Conservation (phyloP, 805 yeast genomes). For the Ogataea henricii region DNA sequence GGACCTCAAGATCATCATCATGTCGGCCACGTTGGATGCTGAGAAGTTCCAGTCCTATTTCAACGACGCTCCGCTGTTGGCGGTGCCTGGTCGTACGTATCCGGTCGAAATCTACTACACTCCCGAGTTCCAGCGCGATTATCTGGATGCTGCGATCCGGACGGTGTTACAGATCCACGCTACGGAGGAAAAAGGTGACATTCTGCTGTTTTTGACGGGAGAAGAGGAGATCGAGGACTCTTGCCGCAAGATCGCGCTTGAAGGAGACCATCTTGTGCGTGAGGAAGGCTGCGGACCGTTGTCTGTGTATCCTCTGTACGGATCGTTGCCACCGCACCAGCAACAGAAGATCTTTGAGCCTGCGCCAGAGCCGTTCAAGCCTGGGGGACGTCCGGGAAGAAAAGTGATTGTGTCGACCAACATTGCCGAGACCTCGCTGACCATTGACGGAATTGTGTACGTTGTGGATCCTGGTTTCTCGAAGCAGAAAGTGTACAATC, state of each 20-base stretch:
- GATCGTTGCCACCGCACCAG: constrained; percentile 94
- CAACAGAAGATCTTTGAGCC: constrained; percentile 93
- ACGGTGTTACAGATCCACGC: constrained; percentile 97
- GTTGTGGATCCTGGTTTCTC: constrained; percentile 98
- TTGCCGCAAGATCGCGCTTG: constrained; percentile 81
- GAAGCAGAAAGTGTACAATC: constrained; percentile 94
- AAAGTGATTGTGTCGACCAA: constrained; percentile 91
- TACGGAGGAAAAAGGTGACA: constrained; percentile 92
- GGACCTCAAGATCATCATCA: constrained; percentile 87
- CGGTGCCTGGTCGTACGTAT: constrained; percentile 97
- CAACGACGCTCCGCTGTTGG: constrained; percentile 87
- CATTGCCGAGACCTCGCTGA: constrained; percentile 96
- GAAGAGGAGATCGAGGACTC: constrained; percentile 99
- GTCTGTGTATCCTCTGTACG: constrained; percentile 89
- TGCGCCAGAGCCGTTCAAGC: constrained; percentile 73
- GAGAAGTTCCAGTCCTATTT: constrained; percentile 92
- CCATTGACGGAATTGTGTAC: constrained; percentile 96
- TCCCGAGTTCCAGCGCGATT: constrained; percentile 94
- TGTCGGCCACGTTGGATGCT: constrained; percentile 98
- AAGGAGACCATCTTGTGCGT: constrained; percentile 83
- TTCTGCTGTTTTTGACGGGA: constrained; percentile 85
- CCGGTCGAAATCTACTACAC: constrained; percentile 97
- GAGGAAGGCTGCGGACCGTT: constrained; percentile 91
- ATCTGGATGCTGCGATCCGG: constrained; percentile 90
- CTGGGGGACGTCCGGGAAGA: constrained; percentile 90